Conservation (phyloP, 169 alveolate species). For the Plasmodium ovale region DNA sequence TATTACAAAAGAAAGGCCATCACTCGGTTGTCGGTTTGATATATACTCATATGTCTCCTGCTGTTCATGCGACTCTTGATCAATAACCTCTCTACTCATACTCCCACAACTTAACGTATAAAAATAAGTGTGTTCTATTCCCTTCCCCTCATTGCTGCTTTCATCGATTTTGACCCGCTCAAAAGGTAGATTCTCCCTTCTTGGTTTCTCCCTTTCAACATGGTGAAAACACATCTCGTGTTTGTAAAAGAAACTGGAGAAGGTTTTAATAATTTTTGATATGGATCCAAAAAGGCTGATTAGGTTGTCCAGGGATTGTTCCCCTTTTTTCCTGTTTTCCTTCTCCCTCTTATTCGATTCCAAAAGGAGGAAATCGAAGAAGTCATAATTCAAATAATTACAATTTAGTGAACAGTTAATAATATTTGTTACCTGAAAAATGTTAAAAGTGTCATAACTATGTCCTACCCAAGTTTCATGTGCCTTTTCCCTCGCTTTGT, state of each 20-base stretch:
- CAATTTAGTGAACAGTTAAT: slow-evolving; percentile 35
- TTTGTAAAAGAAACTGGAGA: background rate
- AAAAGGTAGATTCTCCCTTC: background rate
- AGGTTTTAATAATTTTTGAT: slow-evolving; percentile 17
- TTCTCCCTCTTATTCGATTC: background rate
- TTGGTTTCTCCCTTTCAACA: background rate
- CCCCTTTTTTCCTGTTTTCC: background rate
- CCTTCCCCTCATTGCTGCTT: background rate
- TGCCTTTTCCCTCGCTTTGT: background rate
- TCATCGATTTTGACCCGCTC: background rate
- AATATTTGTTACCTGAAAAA: slow-evolving; percentile 57
- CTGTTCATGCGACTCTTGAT: background rate
- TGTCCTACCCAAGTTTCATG: background rate
- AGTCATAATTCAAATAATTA: slow-evolving; percentile 38
- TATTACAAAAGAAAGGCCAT: background rate
- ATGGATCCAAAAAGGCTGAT: slow-evolving; percentile 8
- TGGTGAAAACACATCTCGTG: slow-evolving; percentile 7
- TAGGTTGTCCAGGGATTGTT: slow-evolving; percentile 30
- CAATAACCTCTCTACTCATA: background rate
- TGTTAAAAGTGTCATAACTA: slow-evolving; percentile 10
- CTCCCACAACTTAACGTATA: background rate
- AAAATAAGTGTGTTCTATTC: background rate
- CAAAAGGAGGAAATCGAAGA: slow-evolving; percentile 14
- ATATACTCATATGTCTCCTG: background rate
- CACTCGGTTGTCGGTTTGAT: background rate